These are phyloP conservation scores for Omphalotus guepiniiformis DNA, from an alignment of 768 basidiomycete species.

Conservation along the genomic window DNA sequence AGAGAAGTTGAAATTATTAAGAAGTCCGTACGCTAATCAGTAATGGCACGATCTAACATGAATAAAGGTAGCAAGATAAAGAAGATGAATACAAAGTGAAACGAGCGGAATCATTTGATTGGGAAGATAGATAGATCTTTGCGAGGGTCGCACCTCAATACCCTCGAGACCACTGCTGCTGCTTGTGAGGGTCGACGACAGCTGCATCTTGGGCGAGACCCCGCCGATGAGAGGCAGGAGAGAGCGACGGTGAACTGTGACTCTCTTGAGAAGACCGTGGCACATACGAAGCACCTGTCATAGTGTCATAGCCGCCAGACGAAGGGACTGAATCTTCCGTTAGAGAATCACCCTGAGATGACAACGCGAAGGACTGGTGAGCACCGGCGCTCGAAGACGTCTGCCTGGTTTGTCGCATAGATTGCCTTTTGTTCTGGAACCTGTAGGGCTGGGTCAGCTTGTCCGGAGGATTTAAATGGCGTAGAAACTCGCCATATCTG, in stretches of 20 bases:
- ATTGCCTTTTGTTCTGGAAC: conserved; percentile 87
- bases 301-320: conserved; percentile 26
- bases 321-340: conserved; percentile 32
- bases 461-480: conserved; percentile 16
- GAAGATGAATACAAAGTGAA: neutral
- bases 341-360: conserved; percentile 31
- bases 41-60: neutral
- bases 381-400: conserved; percentile 39
- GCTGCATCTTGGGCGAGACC: conserved; percentile 34
- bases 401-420: conserved; percentile 76
- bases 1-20: too few relatives aligned
- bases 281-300: conserved; percentile 33
- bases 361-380: conserved; percentile 47
- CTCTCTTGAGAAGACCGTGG: conserved; percentile 37
- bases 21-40: conserved; percentile 7
- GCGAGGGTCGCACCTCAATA: conserved; percentile 14
- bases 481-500: conserved; percentile 68
- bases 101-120: neutral
- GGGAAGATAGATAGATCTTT: neutral
- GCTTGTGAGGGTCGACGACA: conserved; percentile 40
- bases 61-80: conserved; percentile 4
- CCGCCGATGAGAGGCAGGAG: conserved; percentile 40
- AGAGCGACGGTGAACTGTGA: conserved; percentile 27
- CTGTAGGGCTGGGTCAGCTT: conserved; percentile 33
- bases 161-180: conserved; percentile 33